phyloP scores from a whole-genome alignment of 2,329 filamentous ascomycete species.

The Alternaria panax region DNA sequence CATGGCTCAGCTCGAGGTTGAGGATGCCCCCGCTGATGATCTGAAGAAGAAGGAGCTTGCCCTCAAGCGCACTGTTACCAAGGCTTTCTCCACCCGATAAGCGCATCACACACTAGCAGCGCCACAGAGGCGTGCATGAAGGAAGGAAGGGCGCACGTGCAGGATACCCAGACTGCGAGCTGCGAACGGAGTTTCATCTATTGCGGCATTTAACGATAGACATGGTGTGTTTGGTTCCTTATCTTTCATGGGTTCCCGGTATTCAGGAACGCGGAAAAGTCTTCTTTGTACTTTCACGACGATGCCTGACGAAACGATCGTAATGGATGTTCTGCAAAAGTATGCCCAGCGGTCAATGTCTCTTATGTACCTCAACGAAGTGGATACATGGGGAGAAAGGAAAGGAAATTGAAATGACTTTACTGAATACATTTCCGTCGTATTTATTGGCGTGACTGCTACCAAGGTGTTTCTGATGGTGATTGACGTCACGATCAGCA shows the following conservation, averaged over 20 bases:
- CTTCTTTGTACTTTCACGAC: slow-evolving; percentile 40
- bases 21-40: slow-evolving; percentile 89
- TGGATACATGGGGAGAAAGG: slow-evolving; percentile 21
- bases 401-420: slow-evolving; percentile 30
- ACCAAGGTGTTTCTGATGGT: background rate
- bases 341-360: slow-evolving; percentile 29
- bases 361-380: slow-evolving; percentile 29
- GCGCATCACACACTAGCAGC: slow-evolving; percentile 18
- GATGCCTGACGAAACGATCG: slow-evolving; percentile 38
- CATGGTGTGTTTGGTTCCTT: slow-evolving; percentile 44
- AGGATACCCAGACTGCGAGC: slow-evolving; percentile 42
- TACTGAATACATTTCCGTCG: background rate
- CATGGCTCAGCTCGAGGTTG: slow-evolving; percentile 96
- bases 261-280: slow-evolving; percentile 37
- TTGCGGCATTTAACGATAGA: slow-evolving; percentile 48
- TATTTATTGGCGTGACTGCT: background rate
- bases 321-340: slow-evolving; percentile 36
- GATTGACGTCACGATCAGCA: background rate
- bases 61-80: slow-evolving; percentile 96
- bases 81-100: slow-evolving; percentile 94
- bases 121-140: slow-evolving; percentile 20
- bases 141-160: slow-evolving; percentile 35
- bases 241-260: slow-evolving; percentile 35
- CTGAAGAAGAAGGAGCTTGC: slow-evolving; percentile 99
- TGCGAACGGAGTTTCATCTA: slow-evolving; percentile 40